Base-by-base conservation (phyloP, 768 basidiomycete genomes). In the Pholiota conissans region DNA sequence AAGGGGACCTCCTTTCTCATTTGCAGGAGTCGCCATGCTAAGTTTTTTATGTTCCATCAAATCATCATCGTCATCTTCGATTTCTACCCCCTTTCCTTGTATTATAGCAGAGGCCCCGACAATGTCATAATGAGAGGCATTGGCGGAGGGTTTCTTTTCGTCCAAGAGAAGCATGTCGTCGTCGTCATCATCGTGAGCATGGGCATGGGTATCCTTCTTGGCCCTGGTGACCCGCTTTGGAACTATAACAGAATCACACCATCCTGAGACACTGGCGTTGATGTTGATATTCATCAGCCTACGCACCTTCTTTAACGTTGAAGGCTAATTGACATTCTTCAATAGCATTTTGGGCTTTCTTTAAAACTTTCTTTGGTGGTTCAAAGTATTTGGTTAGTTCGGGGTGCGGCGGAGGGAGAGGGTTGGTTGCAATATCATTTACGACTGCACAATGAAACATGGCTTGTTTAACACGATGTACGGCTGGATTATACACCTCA, bases 391-490 rank as follows among this genome's bases (percentile, higher is more conserved):
- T 93, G 27, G 83, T 74, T 0, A 97, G 77, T 55, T 92, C 91
- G 1, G 87, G 88, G 71, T 97, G 93, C 1, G 93, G 91, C 2
- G 91, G 91, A 1, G 90, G 87, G 8, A 96, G 79, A 0, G 93
- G 93, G 55, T 92, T 78, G 6, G 77, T 77, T 20, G 77, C 71
- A n/a, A 95, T 70, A 67, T 97, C 91, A 2, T 82, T 74, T 18
- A 89, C 86, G 9, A 93, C 80, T 1, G 93, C 93, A 50, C 83
- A 82, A 67, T 97, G 95, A 72, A 96, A 92, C 64, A 94, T 85
- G 11, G 95, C 95, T 76, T 97, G 94, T 69, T 95, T 96, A 56
- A 88, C 81, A 51, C 95, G 87, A 66, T 99, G 95, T 29, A 97
- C 79, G 3, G 91, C 84, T 1, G 96, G 95, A 64, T 96, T 97